These are phyloP conservation scores for Rhizopus stolonifer DNA, from an alignment of 371 early-diverging fungal genomes.

Conservation along the genomic window DNA sequence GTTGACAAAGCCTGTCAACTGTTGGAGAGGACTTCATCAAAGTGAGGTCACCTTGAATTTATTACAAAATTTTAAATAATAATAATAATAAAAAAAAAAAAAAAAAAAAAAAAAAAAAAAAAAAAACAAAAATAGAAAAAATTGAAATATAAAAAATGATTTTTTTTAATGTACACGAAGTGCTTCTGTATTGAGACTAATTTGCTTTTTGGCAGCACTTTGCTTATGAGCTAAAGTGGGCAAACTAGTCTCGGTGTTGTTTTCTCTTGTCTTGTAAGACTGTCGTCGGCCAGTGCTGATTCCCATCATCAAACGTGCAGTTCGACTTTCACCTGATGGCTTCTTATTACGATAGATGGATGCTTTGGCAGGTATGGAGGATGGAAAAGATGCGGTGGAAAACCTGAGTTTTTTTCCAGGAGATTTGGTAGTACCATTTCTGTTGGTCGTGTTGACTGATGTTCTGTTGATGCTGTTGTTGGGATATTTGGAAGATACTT, in stretches of 20 bases:
- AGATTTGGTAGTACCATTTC: conserved; percentile 1
- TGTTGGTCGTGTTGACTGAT: too few relatives aligned
- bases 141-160: too few relatives aligned
- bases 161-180: too few relatives aligned
- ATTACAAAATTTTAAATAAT: conserved; percentile 9
- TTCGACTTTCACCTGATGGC: conserved; percentile 34
- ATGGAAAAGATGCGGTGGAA: conserved; percentile 7
- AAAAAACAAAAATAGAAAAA: too few relatives aligned
- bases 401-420: conserved; percentile 3
- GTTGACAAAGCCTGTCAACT: conserved; percentile 7
- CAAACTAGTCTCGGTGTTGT: not conserved
- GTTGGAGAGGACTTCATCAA: conserved; percentile 17
- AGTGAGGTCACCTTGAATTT: conserved; percentile 18
- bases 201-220: not conserved
- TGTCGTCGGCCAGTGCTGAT: conserved; percentile 37
- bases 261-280: conserved; percentile 16
- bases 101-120: too few relatives aligned
- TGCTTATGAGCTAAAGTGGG: conserved; percentile 12
- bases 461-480: too few relatives aligned
- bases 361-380: conserved; percentile 3
- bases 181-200: too few relatives aligned
- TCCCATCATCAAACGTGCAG: conserved; percentile 45
- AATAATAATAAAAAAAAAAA: too few relatives aligned
- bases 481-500: too few relatives aligned
- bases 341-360: conserved; percentile 33